Evolutionary conservation across 2,329 filamentous ascomycete species (phyloP).

Genomic region (Penicillium sp.): DNA sequence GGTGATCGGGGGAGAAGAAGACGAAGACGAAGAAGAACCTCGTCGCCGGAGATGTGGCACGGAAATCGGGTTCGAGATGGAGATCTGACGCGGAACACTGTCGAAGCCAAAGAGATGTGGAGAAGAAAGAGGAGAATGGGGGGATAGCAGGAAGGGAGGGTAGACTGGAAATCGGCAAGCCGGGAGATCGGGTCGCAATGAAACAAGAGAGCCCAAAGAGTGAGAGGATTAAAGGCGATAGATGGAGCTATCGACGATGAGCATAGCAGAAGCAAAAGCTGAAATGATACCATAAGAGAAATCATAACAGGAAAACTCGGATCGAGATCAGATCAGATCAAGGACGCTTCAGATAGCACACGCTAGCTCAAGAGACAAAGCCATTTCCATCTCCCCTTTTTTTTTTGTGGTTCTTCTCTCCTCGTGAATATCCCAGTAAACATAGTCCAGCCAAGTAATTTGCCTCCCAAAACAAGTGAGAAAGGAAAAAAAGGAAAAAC

Average conservation of each 20-base stretch:
- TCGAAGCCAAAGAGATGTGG: neutral
- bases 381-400: neutral
- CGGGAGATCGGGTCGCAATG: neutral
- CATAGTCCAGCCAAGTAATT: slow-evolving; percentile 17
- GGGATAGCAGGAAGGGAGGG: neutral
- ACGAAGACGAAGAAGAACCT: neutral
- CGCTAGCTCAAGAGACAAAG: slow-evolving; percentile 22
- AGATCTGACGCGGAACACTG: neutral
- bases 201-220: too few relatives aligned
- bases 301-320: neutral
- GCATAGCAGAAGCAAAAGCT: slow-evolving; percentile 2
- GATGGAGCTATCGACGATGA: slow-evolving; percentile 1
- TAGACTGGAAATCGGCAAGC: neutral
- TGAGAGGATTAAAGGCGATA: neutral
- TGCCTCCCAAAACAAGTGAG: slow-evolving; percentile 20
- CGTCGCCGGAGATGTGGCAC: neutral
- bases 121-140: slow-evolving; percentile 1
- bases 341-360: slow-evolving; percentile 24
- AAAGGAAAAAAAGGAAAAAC: slow-evolving; percentile 30
- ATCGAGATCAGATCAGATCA: neutral
- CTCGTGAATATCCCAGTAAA: slow-evolving; percentile 22
- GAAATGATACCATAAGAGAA: neutral
- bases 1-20: neutral
- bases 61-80: neutral
- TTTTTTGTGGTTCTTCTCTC: slow-evolving; percentile 5